These are phyloP conservation scores for Stephania yunnanensis DNA, from an alignment of 164 flowering plant genomes.

Conservation along the genomic window DNA sequence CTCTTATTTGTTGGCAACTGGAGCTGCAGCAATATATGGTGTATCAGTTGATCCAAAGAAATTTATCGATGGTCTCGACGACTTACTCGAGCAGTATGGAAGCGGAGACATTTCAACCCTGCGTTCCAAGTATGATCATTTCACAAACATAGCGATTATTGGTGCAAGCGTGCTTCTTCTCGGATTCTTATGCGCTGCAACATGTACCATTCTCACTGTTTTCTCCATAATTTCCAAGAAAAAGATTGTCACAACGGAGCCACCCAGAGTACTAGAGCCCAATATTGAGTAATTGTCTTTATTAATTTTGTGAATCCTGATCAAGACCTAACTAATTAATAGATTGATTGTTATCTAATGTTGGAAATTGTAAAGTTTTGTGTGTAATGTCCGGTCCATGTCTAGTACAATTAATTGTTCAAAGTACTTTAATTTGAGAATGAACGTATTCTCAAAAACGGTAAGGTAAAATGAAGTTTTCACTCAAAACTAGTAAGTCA, in stretches of 20 bases:
- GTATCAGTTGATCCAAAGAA: constrained; percentile 17
- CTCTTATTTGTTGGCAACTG: constrained; percentile 20
- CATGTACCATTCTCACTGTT: constrained; percentile 18
- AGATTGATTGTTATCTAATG: too few relatives aligned
- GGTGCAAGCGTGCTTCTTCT: constrained; percentile 24
- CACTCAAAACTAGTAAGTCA: too few relatives aligned
- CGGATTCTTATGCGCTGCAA: constrained; percentile 17
- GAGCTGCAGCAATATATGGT: constrained; percentile 25
- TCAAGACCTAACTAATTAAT: too few relatives aligned
- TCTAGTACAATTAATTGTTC: too few relatives aligned
- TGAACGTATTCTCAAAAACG: too few relatives aligned
- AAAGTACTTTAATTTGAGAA: too few relatives aligned
- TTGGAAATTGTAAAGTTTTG: too few relatives aligned
- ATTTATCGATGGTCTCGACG: background rate
- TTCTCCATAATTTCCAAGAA: constrained; percentile 15
- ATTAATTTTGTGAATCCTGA: too few relatives aligned
- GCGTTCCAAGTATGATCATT: constrained; percentile 1
- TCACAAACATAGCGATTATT: constrained; percentile 16
- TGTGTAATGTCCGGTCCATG: too few relatives aligned
- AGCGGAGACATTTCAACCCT: too few relatives aligned
- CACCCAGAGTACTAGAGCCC: background rate
- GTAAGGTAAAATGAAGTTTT: too few relatives aligned
- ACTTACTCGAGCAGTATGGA: background rate
- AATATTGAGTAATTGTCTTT: too few relatives aligned
- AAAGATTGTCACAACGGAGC: background rate